Evolutionary conservation across 106 monocot species (phyloP).

Genomic region (Xerophyta viscosa): DNA sequence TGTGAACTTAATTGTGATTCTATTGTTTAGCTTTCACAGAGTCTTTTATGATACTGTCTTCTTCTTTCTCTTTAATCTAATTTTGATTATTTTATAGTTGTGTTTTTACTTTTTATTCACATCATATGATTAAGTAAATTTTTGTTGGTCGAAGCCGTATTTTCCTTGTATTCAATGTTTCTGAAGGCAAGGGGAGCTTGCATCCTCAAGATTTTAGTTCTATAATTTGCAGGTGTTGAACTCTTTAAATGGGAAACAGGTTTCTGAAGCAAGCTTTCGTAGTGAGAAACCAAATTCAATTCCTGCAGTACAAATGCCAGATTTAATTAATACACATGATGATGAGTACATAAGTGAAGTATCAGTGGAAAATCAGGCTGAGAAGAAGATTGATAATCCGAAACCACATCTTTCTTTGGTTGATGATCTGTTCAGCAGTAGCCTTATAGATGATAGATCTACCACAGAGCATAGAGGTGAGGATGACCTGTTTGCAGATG

Average conservation of each 20-base stretch:
- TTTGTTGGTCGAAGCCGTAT: too few relatives aligned
- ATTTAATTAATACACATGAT: slow-evolving; percentile 80
- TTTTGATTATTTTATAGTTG: too few relatives aligned
- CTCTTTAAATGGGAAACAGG: slow-evolving; percentile 55
- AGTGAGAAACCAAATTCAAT: slow-evolving; percentile 19
- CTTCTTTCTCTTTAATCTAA: too few relatives aligned
- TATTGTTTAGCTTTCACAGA: too few relatives aligned
- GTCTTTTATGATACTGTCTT: too few relatives aligned
- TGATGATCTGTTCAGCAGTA: slow-evolving; percentile 66
- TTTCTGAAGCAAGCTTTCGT: slow-evolving; percentile 19
- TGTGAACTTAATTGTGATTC: too few relatives aligned
- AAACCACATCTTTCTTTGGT: slow-evolving; percentile 33
- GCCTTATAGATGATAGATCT: slow-evolving; percentile 15
- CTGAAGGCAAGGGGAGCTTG: too few relatives aligned
- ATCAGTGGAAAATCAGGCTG: slow-evolving; percentile 16
- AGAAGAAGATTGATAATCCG: slow-evolving; percentile 14
- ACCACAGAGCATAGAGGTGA: slow-evolving; percentile 20
- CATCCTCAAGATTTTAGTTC: too few relatives aligned
- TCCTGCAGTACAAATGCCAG: slow-evolving; percentile 58
- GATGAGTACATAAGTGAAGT: slow-evolving; percentile 27
- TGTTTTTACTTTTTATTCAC: too few relatives aligned
- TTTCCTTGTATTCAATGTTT: too few relatives aligned
- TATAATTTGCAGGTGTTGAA: slow-evolving; percentile 45
- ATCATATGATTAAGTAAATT: too few relatives aligned
- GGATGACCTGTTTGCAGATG: slow-evolving; percentile 87